These are phyloP conservation scores for Rhodotorula sp. DNA, from an alignment of 1,284 basidiomycete species.

Conservation along the genomic window DNA sequence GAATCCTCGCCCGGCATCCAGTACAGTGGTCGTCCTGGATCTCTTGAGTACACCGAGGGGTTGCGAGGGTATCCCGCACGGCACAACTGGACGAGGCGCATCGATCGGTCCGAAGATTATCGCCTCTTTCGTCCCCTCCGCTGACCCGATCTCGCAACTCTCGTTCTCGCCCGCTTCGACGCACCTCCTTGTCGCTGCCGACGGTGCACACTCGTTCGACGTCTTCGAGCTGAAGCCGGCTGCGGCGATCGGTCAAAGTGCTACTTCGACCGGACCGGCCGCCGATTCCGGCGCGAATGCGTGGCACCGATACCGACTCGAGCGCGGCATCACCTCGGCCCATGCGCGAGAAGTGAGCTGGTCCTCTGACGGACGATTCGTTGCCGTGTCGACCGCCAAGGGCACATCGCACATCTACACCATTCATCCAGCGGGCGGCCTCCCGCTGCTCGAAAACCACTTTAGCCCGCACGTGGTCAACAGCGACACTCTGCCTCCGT, in stretches of 20 bases:
- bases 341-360: constrained; percentile 61
- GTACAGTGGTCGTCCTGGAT: neutral
- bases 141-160: constrained; percentile 57
- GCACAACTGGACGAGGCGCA: neutral
- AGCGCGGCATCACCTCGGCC: constrained; percentile 68
- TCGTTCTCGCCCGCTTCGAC: constrained; percentile 64
- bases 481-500: constrained; percentile 14
- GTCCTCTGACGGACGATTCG: constrained; percentile 66
- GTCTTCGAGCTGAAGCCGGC: constrained; percentile 56
- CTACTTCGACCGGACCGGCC: neutral
- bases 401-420: constrained; percentile 65
- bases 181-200: constrained; percentile 58
- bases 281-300: constrained; percentile 49
- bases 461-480: constrained; percentile 26
- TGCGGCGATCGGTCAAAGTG: constrained; percentile 36
- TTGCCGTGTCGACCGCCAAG: constrained; percentile 61
- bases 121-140: constrained; percentile 42
- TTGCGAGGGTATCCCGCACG: too few relatives aligned
- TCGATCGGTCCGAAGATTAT: constrained; percentile 9
- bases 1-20: neutral
- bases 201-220: constrained; percentile 62
- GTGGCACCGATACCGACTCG: constrained; percentile 67
- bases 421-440: constrained; percentile 70
- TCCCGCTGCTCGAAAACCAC: constrained; percentile 47
- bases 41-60: neutral